These are phyloP conservation scores for Diatrype stigma DNA, from an alignment of 2,329 filamentous ascomycete species.

Conservation along the genomic window DNA sequence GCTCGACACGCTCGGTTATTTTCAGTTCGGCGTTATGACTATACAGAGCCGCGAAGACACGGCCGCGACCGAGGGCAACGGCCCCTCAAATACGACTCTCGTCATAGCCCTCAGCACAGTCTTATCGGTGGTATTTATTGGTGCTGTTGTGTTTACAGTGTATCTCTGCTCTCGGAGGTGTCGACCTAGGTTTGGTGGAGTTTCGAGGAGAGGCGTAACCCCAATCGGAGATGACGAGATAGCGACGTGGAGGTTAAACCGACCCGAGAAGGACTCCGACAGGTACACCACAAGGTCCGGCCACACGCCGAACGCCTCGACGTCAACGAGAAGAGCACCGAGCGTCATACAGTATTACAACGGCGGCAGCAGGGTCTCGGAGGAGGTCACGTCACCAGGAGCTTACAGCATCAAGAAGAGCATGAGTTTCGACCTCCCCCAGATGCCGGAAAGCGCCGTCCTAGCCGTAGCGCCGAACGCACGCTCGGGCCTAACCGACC, in stretches of 20 bases:
- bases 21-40: constrained; percentile 2
- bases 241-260: constrained; percentile 54
- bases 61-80: constrained; percentile 7
- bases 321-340: constrained; percentile 40
- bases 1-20: not conserved
- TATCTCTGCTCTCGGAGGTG: constrained; percentile 37
- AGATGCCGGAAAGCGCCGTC: constrained; percentile 44
- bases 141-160: constrained; percentile 32
- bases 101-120: constrained; percentile 49
- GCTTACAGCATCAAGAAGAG: constrained; percentile 34
- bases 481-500: constrained; percentile 59
- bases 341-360: constrained; percentile 53
- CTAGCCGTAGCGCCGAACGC: constrained; percentile 59
- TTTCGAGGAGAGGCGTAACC: constrained; percentile 52
- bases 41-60: constrained; percentile 5
- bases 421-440: constrained; percentile 38
- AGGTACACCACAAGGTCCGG: constrained; percentile 18
- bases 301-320: constrained; percentile 33
- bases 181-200: constrained; percentile 31
- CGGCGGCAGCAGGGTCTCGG: constrained; percentile 23
- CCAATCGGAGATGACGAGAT: constrained; percentile 65
- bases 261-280: constrained; percentile 23
- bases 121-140: constrained; percentile 41
- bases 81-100: constrained; percentile 34
- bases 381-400: constrained; percentile 28